Conservation (phyloP, 257 asterid genomes). For the Solanum sejunctum region DNA sequence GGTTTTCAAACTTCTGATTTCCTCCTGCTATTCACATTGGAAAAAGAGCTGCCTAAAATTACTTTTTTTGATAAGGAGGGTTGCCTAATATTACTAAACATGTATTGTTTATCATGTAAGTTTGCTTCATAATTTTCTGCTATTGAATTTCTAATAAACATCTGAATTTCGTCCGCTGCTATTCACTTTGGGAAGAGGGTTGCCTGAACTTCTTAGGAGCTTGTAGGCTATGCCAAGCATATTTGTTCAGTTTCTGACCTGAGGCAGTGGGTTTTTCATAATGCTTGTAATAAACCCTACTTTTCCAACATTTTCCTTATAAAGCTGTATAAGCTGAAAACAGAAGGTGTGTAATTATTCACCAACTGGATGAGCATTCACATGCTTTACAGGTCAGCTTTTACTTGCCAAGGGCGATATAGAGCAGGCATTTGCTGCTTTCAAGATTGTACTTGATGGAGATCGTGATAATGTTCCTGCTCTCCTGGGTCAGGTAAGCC, state of each 20-base stretch:
- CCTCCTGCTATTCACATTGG: neutral
- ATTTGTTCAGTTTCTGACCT: neutral
- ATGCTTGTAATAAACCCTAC: neutral
- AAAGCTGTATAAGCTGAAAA: neutral
- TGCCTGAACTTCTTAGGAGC: neutral
- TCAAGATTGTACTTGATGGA: conserved; percentile 92
- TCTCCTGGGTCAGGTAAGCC: conserved; percentile 90
- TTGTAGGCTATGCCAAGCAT: neutral
- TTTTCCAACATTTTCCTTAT: neutral
- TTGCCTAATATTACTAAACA: neutral
- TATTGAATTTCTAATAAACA: neutral
- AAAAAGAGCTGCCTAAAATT: neutral
- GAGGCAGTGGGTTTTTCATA: neutral
- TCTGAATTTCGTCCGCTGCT: neutral
- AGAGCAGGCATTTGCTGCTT: conserved; percentile 87
- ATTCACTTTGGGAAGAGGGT: neutral
- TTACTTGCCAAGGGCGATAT: conserved; percentile 91
- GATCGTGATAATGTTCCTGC: conserved; percentile 92
- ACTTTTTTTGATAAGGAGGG: neutral
- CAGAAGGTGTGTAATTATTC: neutral
- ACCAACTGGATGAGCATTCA: neutral
- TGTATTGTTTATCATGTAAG: neutral
- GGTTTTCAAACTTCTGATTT: neutral
- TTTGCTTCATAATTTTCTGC: neutral
- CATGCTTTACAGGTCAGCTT: conserved; percentile 70